A percentile compares a stretch with the other conserved stretches of the same genome.
These are phyloP conservation scores for Rhizopogon rudus DNA, from an alignment of 768 basidiomycete genomes.

Conservation along the genomic window DNA sequence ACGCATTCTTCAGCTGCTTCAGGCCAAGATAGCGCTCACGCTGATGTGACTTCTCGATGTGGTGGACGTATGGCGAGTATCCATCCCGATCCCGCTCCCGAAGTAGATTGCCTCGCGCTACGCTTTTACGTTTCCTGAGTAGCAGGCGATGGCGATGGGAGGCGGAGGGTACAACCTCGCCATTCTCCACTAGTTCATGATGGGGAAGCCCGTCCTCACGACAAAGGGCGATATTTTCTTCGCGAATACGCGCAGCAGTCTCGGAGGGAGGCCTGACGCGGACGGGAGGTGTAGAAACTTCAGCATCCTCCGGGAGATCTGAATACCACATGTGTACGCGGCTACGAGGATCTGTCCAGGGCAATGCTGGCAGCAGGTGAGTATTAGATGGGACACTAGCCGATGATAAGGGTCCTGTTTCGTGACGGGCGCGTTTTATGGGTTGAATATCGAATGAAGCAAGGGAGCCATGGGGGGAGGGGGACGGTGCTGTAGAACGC, in stretches of 20 bases:
- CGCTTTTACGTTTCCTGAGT: slow-evolving; percentile 5
- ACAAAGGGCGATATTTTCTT: slow-evolving; percentile 8
- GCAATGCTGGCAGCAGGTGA: background rate
- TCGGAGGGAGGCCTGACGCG: background rate
- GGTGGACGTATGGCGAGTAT: slow-evolving; percentile 10
- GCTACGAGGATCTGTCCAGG: background rate
- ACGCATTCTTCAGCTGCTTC: slow-evolving; percentile 23
- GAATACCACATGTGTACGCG: slow-evolving; percentile 9
- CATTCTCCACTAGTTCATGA: background rate
- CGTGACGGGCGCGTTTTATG: background rate
- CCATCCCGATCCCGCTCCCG: slow-evolving; percentile 17
- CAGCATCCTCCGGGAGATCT: slow-evolving; percentile 2
- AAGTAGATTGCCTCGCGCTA: slow-evolving; percentile 3
- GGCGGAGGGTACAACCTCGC: background rate
- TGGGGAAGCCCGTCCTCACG: background rate
- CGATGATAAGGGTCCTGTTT: background rate
- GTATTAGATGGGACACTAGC: slow-evolving; percentile 2
- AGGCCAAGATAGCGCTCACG: slow-evolving; percentile 23
- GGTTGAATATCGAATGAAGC: background rate
- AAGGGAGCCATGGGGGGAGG: background rate
- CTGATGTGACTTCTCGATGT: slow-evolving; percentile 20
- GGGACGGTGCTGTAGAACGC: background rate
- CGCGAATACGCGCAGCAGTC: slow-evolving; percentile 1
- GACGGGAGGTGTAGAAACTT: background rate
- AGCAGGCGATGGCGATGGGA: slow-evolving; percentile 2